phyloP scores from a whole-genome alignment of 164 flowering plant species.

The Vitis cinerea region DNA sequence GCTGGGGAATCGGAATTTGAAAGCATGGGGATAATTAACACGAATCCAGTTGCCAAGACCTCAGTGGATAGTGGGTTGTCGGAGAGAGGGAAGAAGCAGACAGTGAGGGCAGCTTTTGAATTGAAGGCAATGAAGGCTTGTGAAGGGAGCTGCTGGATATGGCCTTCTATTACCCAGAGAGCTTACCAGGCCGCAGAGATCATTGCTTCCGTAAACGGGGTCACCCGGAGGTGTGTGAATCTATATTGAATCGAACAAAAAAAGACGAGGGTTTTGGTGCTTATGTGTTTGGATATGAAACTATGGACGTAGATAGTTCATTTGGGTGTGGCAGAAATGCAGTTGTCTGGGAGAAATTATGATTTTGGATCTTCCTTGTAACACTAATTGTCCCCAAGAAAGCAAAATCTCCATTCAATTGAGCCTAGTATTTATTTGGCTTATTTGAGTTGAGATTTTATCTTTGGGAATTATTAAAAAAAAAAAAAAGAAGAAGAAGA shows the following conservation, averaged over 20 bases:
- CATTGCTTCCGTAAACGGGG: constrained; percentile 68
- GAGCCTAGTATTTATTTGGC: background rate
- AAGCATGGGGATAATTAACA: constrained; percentile 74
- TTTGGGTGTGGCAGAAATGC: too few species aligned
- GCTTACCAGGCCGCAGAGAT: constrained; percentile 96
- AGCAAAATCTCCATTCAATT: background rate
- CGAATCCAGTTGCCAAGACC: constrained; percentile 92
- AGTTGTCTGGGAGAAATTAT: background rate
- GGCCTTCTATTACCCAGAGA: constrained; percentile 97
- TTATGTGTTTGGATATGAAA: too few species aligned
- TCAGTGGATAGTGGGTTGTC: constrained; percentile 86
- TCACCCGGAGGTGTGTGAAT: constrained; percentile 10
- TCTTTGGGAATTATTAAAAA: background rate
- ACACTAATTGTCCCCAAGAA: too few species aligned
- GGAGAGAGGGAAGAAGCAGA: constrained; percentile 75
- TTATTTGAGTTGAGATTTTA: background rate
- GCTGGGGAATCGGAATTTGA: constrained; percentile 94
- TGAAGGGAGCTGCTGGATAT: constrained; percentile 82
- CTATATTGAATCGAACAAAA: background rate
- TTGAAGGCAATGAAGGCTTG: constrained; percentile 81
- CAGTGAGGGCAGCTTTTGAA: constrained; percentile 58
- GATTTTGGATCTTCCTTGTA: too few species aligned
- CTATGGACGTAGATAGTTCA: too few species aligned
- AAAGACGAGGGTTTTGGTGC: too few species aligned
- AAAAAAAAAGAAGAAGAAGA: too few species aligned